Evolutionary conservation across 495 filamentous ascomycete species (phyloP).

Genomic region (Podospora pseudopauciseta): DNA sequence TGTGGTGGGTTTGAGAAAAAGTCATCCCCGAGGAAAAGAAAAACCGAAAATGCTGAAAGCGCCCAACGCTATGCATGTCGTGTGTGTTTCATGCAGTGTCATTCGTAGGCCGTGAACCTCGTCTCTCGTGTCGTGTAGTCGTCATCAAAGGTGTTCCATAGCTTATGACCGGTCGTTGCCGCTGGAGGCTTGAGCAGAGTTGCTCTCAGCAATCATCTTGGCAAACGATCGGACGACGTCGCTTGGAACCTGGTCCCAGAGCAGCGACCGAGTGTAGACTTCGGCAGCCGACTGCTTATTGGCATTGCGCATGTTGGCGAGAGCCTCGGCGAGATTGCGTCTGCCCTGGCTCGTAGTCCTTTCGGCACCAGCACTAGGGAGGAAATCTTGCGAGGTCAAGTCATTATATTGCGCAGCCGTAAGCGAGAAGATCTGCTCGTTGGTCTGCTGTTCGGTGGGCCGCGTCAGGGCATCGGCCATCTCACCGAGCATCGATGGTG

Average conservation of each 20-base stretch:
- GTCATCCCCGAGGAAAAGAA: slow-evolving; percentile 22
- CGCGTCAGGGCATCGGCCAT: slow-evolving; percentile 69
- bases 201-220: slow-evolving; percentile 71
- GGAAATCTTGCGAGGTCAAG: slow-evolving; percentile 68
- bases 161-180: slow-evolving; percentile 40
- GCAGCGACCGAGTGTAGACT: slow-evolving; percentile 86
- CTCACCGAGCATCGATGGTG: slow-evolving; percentile 66
- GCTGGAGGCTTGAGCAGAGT: slow-evolving; percentile 31
- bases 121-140: slow-evolving; percentile 13
- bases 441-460: slow-evolving; percentile 80
- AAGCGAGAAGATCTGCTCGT: slow-evolving; percentile 83
- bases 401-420: slow-evolving; percentile 86
- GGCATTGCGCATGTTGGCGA: slow-evolving; percentile 70
- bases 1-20: slow-evolving; percentile 10
- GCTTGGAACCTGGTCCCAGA: slow-evolving; percentile 89
- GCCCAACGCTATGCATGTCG: slow-evolving; percentile 16
- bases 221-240: slow-evolving; percentile 92
- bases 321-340: slow-evolving; percentile 75
- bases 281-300: slow-evolving; percentile 69
- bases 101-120: slow-evolving; percentile 13
- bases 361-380: slow-evolving; percentile 44
- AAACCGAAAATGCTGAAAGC: slow-evolving; percentile 14
- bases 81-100: slow-evolving; percentile 12
- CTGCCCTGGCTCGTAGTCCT: slow-evolving; percentile 53
- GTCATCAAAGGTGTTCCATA: slow-evolving; percentile 21